Conservation (phyloP, 352 stramenopile genomes). For the Phytophthora podocarpi region DNA sequence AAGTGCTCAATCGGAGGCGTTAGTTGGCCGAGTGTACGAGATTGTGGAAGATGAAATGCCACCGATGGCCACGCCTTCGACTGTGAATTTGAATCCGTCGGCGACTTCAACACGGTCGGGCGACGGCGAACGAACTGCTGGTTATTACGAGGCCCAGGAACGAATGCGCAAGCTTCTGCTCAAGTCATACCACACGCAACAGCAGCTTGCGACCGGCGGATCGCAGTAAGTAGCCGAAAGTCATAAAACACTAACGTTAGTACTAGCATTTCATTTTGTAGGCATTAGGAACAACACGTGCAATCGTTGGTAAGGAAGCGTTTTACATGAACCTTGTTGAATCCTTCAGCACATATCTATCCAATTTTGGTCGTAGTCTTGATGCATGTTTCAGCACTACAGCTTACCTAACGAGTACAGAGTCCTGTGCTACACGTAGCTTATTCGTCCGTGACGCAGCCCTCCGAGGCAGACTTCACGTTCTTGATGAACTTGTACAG, state of each 20-base stretch:
- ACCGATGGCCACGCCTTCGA: slow-evolving; percentile 22
- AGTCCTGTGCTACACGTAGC: background rate
- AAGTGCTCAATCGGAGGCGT: slow-evolving; percentile 18
- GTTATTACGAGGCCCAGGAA: slow-evolving; percentile 72
- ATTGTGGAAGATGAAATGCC: slow-evolving; percentile 45
- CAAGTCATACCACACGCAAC: slow-evolving; percentile 83
- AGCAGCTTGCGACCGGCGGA: slow-evolving; percentile 64
- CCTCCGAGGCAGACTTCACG: slow-evolving; percentile 96
- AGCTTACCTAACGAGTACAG: slow-evolving; percentile 5
- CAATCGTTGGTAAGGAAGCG: slow-evolving; percentile 7
- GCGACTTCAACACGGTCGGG: slow-evolving; percentile 10
- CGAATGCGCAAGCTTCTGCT: slow-evolving; percentile 78
- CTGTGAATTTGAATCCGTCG: slow-evolving; percentile 28
- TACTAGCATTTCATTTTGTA: slow-evolving; percentile 9
- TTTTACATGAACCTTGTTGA: slow-evolving; percentile 15
- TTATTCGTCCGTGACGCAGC: slow-evolving; percentile 98
- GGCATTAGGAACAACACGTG: background rate
- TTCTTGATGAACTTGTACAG: slow-evolving; percentile 99
- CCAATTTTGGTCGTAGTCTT: too few species aligned
- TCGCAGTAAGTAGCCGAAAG: slow-evolving; percentile 22
- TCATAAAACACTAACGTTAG: too few species aligned
- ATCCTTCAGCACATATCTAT: slow-evolving; percentile 1
- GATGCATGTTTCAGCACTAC: too few species aligned
- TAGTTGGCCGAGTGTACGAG: slow-evolving; percentile 46
- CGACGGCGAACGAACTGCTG: slow-evolving; percentile 45